Conservation (phyloP, 371 early-diverging fungal species). For the Syncephalastrum sp. region DNA sequence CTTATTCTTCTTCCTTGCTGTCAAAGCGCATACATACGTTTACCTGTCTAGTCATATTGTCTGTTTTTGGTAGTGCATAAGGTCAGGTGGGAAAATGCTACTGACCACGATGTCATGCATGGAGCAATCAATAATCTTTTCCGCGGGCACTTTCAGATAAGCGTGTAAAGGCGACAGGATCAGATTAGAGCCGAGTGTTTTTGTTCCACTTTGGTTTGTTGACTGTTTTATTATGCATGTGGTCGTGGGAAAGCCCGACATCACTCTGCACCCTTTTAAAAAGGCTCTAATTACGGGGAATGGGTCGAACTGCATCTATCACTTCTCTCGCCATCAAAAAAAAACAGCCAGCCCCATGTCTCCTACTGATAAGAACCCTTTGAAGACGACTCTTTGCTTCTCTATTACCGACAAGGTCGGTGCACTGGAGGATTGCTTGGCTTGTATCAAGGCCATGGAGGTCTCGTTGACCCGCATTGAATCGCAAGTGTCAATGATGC, state of each 20-base stretch:
- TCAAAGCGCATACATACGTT: no score
- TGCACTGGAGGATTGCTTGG: conserved; percentile 81
- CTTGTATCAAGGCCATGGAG: conserved; percentile 67
- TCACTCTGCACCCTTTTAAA: not conserved
- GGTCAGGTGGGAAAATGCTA: no score
- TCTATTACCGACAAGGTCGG: conserved; percentile 86
- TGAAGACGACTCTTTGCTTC: conserved; percentile 71
- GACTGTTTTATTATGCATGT: conserved; percentile 3
- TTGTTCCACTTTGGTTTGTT: no score
- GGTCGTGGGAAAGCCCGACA: conserved; percentile 13
- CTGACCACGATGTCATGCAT: no score
- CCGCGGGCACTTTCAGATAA: no score
- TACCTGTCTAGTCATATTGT: no score
- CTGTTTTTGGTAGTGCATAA: no score
- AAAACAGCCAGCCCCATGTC: conserved; percentile 9
- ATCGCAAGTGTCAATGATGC: conserved; percentile 51
- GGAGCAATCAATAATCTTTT: no score
- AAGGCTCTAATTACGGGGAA: not conserved
- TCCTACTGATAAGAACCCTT: conserved; percentile 13
- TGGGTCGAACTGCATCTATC: not conserved
- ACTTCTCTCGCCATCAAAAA: not conserved
- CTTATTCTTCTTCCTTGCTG: no score
- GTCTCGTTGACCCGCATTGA: conserved; percentile 93
- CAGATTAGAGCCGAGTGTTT: no score
- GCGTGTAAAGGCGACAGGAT: no score